phyloP scores from a whole-genome alignment of 192 early-diverging fungal genomes.

The Dissophora globulifera region DNA sequence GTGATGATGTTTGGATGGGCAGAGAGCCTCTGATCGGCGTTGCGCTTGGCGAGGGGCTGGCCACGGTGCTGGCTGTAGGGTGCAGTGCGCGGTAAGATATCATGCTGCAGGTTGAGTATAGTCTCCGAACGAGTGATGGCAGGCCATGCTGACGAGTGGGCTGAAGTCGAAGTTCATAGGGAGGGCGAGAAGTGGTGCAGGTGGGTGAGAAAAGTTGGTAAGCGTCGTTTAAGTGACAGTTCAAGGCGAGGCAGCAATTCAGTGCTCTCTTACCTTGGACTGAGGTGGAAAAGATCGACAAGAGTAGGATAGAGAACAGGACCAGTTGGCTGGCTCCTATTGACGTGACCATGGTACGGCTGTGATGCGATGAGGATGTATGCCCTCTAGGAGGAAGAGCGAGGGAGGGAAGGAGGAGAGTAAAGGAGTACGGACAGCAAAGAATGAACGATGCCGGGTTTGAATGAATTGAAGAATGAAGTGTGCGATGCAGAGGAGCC shows the following conservation, averaged over 20 bases:
- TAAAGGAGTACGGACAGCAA: too few relatives aligned
- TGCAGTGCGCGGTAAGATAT: constrained; percentile 27
- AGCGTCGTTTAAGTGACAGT: too few relatives aligned
- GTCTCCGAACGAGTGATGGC: constrained; percentile 43
- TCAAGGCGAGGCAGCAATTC: too few relatives aligned
- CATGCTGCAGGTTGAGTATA: constrained; percentile 25
- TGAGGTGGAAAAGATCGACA: background rate
- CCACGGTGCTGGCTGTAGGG: background rate
- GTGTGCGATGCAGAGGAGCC: too few relatives aligned
- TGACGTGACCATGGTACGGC: constrained; percentile 15
- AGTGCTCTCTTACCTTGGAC: constrained; percentile 39
- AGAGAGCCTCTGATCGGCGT: background rate
- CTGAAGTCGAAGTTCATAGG: constrained; percentile 6
- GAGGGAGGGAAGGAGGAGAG: background rate
- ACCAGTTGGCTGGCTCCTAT: constrained; percentile 9
- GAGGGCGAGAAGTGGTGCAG: background rate
- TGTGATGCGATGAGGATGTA: too few relatives aligned
- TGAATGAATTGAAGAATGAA: too few relatives aligned
- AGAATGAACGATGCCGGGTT: too few relatives aligned
- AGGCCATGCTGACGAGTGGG: constrained; percentile 35
- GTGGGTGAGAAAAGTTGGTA: background rate
- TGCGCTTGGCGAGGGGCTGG: constrained; percentile 24
- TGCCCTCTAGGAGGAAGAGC: background rate
- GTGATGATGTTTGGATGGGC: constrained; percentile 17
- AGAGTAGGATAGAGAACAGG: constrained; percentile 14